Conservation (phyloP, 2,329 filamentous ascomycete genomes). For the Lachnellula arida region DNA sequence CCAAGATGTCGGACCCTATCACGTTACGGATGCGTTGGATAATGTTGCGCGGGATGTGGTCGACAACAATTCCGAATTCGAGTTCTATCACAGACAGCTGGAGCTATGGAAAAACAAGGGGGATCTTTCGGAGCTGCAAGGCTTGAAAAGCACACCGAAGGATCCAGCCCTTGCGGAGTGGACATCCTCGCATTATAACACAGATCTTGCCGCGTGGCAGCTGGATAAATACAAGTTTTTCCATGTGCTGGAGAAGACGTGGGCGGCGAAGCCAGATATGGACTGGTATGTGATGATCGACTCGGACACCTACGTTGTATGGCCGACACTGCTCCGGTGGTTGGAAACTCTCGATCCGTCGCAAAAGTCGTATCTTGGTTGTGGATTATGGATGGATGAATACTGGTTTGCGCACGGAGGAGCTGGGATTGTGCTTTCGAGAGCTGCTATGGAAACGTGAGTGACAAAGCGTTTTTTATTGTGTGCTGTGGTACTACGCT, state of each 20-base stretch:
- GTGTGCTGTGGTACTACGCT: not conserved
- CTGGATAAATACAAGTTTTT: constrained; percentile 58
- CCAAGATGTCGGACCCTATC: constrained; percentile 41
- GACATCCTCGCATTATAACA: too few species aligned
- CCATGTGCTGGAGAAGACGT: constrained; percentile 52
- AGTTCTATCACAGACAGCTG: not conserved
- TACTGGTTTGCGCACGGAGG: constrained; percentile 52
- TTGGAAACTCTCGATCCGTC: constrained; percentile 12
- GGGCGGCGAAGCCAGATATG: constrained; percentile 42
- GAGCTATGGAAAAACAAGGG: constrained; percentile 37
- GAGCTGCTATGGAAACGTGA: constrained; percentile 47
- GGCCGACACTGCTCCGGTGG: constrained; percentile 42
- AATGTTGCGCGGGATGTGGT: constrained; percentile 36
- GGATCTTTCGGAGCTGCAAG: constrained; percentile 36
- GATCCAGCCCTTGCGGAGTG: too few species aligned
- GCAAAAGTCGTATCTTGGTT: constrained; percentile 48
- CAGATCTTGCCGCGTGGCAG: constrained; percentile 39
- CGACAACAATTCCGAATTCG: not conserved
- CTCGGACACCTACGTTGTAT: constrained; percentile 51
- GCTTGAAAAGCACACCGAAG: not conserved
- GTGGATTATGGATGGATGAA: constrained; percentile 40
- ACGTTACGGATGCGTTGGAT: constrained; percentile 43
- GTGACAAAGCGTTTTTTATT: constrained; percentile 47
- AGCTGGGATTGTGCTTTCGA: constrained; percentile 49
- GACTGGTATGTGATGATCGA: constrained; percentile 57